Percentiles rank a stretch among this genome's conserved stretches.
Conservation (phyloP, 139 green algal genomes). For the Chlorella sp. region DNA sequence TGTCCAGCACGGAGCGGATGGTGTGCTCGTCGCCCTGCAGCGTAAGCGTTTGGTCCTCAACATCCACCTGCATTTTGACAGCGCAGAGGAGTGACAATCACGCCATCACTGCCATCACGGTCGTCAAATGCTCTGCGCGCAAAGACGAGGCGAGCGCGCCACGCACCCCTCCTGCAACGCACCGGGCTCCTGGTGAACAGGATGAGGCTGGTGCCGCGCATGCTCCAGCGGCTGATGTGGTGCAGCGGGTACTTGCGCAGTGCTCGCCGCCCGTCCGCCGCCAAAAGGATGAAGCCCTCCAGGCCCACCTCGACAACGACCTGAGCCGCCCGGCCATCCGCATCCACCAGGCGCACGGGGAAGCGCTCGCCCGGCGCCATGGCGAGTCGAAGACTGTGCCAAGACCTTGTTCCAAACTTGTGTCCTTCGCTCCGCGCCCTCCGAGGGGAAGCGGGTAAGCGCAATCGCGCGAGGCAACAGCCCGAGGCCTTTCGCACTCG, state of each 20-base stretch:
- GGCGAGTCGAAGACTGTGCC: too few relatives aligned
- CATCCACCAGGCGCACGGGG: conserved; percentile 20
- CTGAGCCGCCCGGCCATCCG: conserved; percentile 12
- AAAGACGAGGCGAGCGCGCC: too few relatives aligned
- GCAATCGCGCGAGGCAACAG: too few relatives aligned
- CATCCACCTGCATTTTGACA: conserved; percentile 66
- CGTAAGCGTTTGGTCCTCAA: conserved; percentile 81
- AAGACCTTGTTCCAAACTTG: too few relatives aligned
- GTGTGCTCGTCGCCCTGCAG: conserved; percentile 66
- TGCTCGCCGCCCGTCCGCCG: conserved; percentile 42
- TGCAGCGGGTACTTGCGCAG: conserved; percentile 79
- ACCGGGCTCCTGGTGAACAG: conserved; percentile 80
- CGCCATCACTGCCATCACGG: too few relatives aligned
- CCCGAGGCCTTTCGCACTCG: too few relatives aligned
- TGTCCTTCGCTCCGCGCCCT: too few relatives aligned
- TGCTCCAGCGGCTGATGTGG: conserved; percentile 74
- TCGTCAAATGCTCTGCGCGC: too few relatives aligned
- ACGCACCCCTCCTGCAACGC: too few relatives aligned
- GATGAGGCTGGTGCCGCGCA: conserved; percentile 62
- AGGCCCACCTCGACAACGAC: conserved; percentile 67
- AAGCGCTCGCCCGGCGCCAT: conserved; percentile 34
- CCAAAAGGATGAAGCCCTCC: conserved; percentile 77
- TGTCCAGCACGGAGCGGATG: conserved; percentile 78
- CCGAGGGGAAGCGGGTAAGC: too few relatives aligned
- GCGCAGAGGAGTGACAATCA: too few relatives aligned